Evolutionary conservation across 2,329 filamentous ascomycete species (phyloP).

Genomic region (Pestalotiopsis sp.): DNA sequence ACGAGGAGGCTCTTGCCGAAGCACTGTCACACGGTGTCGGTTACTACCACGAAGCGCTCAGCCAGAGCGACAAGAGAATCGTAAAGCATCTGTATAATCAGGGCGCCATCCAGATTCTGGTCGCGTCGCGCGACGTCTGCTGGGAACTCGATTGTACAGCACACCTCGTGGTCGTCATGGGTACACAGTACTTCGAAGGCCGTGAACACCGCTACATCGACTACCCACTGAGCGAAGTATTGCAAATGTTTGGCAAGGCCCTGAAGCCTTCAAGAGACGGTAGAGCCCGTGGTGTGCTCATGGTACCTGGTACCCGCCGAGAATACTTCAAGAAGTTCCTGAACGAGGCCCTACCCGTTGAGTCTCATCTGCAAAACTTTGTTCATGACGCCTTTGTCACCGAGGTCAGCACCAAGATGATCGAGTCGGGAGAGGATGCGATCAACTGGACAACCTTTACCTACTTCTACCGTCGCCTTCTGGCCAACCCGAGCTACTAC

Average conservation of each 20-base stretch:
- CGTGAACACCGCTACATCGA: slow-evolving; percentile 97
- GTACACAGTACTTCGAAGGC: slow-evolving; percentile 96
- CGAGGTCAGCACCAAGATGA: slow-evolving; percentile 94
- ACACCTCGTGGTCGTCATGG: slow-evolving; percentile 94
- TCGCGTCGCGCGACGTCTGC: slow-evolving; percentile 81
- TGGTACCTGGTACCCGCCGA: slow-evolving; percentile 92
- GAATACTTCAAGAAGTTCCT: slow-evolving; percentile 99
- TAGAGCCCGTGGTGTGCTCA: slow-evolving; percentile 86
- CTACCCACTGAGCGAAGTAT: slow-evolving; percentile 88
- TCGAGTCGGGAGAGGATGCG: slow-evolving; percentile 92
- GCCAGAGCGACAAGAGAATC: slow-evolving; percentile 86
- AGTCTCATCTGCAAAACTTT: slow-evolving; percentile 90
- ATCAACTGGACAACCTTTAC: slow-evolving; percentile 99
- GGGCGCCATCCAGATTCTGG: slow-evolving; percentile 85
- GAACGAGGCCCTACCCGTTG: slow-evolving; percentile 92
- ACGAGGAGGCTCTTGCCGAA: slow-evolving; percentile 85
- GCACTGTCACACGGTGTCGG: slow-evolving; percentile 92
- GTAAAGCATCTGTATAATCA: slow-evolving; percentile 90
- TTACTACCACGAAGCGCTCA: slow-evolving; percentile 95
- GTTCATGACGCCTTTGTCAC: slow-evolving; percentile 96
- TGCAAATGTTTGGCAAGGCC: slow-evolving; percentile 98
- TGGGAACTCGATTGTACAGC: slow-evolving; percentile 92
- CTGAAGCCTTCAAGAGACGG: slow-evolving; percentile 79
- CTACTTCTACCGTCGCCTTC: slow-evolving; percentile 93
- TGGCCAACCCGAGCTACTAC: slow-evolving; percentile 97